Percentiles rank a stretch among this genome's conserved stretches.
Evolutionary conservation across 2,329 filamentous ascomycete species (phyloP).

Genomic region (Coleophoma cylindrospora): DNA sequence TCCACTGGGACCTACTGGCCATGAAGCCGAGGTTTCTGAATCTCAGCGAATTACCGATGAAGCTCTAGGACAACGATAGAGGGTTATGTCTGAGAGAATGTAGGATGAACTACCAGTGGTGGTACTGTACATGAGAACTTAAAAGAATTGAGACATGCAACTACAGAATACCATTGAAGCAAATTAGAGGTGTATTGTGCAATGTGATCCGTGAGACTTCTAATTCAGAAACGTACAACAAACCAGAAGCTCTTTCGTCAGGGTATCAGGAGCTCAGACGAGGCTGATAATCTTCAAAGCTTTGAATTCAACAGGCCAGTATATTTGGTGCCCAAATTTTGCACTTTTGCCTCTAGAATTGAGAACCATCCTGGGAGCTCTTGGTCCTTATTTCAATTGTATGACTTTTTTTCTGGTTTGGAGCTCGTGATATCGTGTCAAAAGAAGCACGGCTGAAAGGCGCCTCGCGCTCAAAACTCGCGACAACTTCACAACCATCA

Average conservation of each 20-base stretch:
- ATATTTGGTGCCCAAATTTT: no score
- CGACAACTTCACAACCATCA: neutral
- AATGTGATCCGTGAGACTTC: no score
- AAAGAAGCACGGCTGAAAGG: neutral
- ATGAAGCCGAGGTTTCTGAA: conserved; percentile 53
- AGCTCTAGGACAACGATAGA: conserved; percentile 54
- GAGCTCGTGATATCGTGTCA: neutral
- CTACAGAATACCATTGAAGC: no score
- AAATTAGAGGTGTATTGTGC: no score
- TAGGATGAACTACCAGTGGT: conserved; percentile 11
- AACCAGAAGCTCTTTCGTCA: no score
- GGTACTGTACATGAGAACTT: neutral
- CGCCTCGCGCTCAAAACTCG: neutral
- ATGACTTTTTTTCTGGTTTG: no score
- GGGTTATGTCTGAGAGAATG: conserved; percentile 1
- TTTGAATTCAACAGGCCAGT: neutral
- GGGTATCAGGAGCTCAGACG: neutral
- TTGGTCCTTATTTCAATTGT: no score
- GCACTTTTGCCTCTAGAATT: no score
- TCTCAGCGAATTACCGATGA: conserved; percentile 53
- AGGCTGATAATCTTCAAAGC: neutral
- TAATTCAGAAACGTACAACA: no score
- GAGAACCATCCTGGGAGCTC: no score
- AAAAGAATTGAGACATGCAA: no score
- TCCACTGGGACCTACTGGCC: conserved; percentile 62